Conservation (phyloP, 2,329 filamentous ascomycete genomes). For the Colletotrichum sp. region DNA sequence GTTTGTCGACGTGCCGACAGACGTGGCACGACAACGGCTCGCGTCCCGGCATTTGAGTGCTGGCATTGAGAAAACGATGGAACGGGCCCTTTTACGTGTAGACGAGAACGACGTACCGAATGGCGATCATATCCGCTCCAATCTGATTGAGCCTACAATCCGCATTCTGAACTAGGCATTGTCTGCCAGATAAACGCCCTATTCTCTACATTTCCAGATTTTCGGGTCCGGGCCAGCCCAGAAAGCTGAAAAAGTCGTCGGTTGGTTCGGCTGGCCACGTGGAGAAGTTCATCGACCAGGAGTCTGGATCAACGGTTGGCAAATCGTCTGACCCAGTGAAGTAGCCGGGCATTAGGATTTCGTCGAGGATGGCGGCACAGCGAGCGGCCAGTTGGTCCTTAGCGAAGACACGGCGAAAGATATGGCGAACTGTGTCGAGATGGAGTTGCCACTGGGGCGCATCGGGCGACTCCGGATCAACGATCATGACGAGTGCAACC, state of each 20-base stretch:
- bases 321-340: conserved; percentile 9
- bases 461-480: conserved; percentile 29
- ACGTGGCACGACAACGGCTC: conserved; percentile 27
- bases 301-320: conserved; percentile 22
- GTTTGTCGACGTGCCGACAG: conserved; percentile 31
- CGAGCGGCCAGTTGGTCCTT: conserved; percentile 29
- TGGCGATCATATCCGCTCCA: conserved; percentile 27
- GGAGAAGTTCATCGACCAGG: conserved; percentile 28
- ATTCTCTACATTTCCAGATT: background rate
- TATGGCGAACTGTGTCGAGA: conserved; percentile 29
- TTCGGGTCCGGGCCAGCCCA: conserved; percentile 25
- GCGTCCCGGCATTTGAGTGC: conserved; percentile 27
- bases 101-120: conserved; percentile 34
- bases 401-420: conserved; percentile 26
- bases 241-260: conserved; percentile 24
- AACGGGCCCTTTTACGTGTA: conserved; percentile 26
- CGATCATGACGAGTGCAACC: conserved; percentile 30
- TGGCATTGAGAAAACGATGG: conserved; percentile 29
- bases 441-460: conserved; percentile 30
- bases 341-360: conserved; percentile 24
- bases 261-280: conserved; percentile 25
- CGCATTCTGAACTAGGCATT: conserved; percentile 26
- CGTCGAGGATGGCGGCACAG: conserved; percentile 31
- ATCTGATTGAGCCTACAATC: conserved; percentile 28
- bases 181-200: background rate